Evolutionary conservation across 1,284 basidiomycete species (phyloP), one percentile per base, ranked within the genome.

Genomic region (Afroboletus lepidellus): DNA sequence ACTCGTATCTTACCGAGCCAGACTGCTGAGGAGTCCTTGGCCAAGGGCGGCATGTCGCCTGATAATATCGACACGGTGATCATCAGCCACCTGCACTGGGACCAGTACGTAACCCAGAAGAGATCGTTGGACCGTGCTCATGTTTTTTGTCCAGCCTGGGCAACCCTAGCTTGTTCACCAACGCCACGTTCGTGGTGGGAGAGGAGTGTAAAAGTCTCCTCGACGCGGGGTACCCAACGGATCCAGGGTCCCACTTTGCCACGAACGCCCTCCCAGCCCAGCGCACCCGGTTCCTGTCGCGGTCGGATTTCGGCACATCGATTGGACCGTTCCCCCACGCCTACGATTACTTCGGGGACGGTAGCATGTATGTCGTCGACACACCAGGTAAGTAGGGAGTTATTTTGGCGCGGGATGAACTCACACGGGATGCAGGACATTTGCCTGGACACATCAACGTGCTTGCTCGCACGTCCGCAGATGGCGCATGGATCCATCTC

Each of bases 341-440:
- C 7, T 58, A 77, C 25, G 81, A 85, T 65, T 76, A 75, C 55
- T 82, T 76, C 59, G 75, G 74, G n/a, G 83, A 85, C 55, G 83
- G 82, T 2, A 78, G 76, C 54, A 53, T 82, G 38, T 81, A 81
- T 59, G 65, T 84, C 51, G 69, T 84, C 48, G 77, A 84, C 56
- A 4, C 15, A 8, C 75, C 78, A 12, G 66, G 64, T 65, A 15
- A 7, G 53, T 43, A 44, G 7, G 18, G 16, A 8, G 9, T 13
- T 20, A n/a, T 7, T 18, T 6, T 15, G 15, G 13, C 27, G 18
- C 21, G 24, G 39, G 16, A 27, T 27, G 25, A 27, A 30, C 18
- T 32, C 5, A 12, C 24, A 18, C 16, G 18, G 41, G 30, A 42
- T 3, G n/a, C 30, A 66, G 61, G 63, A 0, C 62, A 67, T 25